Percentiles rank a stretch among this genome's conserved stretches.
phyloP scores from a whole-genome alignment of 805 yeast genomes.

The Saccharomyces eubayanus region DNA sequence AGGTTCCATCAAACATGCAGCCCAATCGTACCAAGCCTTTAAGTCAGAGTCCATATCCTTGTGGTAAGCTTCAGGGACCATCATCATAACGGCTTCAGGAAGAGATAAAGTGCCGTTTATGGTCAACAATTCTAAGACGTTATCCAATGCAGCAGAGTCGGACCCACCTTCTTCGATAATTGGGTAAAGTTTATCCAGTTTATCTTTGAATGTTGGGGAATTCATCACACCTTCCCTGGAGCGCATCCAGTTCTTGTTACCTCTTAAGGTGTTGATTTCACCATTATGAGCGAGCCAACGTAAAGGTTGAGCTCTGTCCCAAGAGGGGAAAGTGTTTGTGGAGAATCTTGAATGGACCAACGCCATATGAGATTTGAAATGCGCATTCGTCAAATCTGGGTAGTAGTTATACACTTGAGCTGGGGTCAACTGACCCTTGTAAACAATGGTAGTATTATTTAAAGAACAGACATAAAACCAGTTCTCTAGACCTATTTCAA shows the following conservation, averaged over 20 bases:
- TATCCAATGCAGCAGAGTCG: constrained; percentile 96
- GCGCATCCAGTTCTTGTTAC: constrained; percentile 98
- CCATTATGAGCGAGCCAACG: constrained; percentile 98
- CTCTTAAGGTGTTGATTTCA: constrained; percentile 93
- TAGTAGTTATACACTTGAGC: constrained; percentile 92
- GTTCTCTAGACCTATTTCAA: constrained; percentile 85
- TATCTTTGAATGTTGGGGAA: constrained; percentile 80
- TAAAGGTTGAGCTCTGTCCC: constrained; percentile 99
- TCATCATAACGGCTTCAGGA: constrained; percentile 94
- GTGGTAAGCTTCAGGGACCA: constrained; percentile 98
- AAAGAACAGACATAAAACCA: constrained; percentile 97
- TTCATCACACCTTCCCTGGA: constrained; percentile 97
- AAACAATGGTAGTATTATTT: constrained; percentile 81
- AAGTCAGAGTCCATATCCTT: constrained; percentile 91
- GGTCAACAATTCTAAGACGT: constrained; percentile 83
- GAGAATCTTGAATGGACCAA: constrained; percentile 95
- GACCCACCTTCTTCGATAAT: constrained; percentile 98
- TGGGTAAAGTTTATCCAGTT: constrained; percentile 83
- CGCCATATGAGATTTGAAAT: constrained; percentile 91
- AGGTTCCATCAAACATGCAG: constrained; percentile 97
- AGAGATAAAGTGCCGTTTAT: constrained; percentile 85
- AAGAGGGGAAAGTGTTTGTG: constrained; percentile 97
- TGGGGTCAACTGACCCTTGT: constrained; percentile 96
- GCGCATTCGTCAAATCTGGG: constrained; percentile 84
- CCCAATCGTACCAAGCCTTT: constrained; percentile 97